Base-by-base conservation (phyloP, 345 rosid species). In the Dipteronia sinensis region DNA sequence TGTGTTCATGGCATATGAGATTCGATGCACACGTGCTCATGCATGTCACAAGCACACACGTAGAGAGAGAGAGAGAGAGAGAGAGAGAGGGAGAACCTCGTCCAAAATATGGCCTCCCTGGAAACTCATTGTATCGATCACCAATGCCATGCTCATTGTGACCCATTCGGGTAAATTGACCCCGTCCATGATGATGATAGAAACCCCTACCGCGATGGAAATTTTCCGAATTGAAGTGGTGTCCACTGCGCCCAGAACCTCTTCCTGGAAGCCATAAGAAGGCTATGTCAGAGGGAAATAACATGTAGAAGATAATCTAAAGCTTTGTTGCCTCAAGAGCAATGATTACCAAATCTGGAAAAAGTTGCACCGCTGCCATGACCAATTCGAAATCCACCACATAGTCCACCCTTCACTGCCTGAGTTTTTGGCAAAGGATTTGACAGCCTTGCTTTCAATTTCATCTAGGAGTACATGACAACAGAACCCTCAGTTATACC, bases 361-460 rank as follows among this genome's bases (percentile, higher is more conserved):
- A 69, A 80, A 62, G 77, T 80, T 59, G 78, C 84, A 75, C 58
- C 53, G 11, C 86, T 78, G 71, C 76, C 78, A 51, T 65, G 78
- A 77, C 85, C 86, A 78, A 88, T 87, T 72, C 79, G 85, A 81
- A 87, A 90, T 75, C 92, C 94, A 78, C 94, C 94, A 80, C 83
- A 78, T 87, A 88, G 87, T 83, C 90, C 94, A 78, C 92, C 92
- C 77, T 88, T 90, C 73, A 90, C 87, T 67, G 88, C 90, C 79
- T 90, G 93, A 49, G 90, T 85, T 84, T 90, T 90, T 31, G 94
- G 94, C 85, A 82, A 49, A n/a, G 92, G 94, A 86, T 90, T 90
- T 65, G 92, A 90, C 58, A 90, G 85, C 85, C 92, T 87, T 69
- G 89, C 94, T 85, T 81, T 88, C 49, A 90, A 76, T 83, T 82